phyloP scores from a whole-genome alignment of 2,329 filamentous ascomycete species.

The Diaporthe sp. region DNA sequence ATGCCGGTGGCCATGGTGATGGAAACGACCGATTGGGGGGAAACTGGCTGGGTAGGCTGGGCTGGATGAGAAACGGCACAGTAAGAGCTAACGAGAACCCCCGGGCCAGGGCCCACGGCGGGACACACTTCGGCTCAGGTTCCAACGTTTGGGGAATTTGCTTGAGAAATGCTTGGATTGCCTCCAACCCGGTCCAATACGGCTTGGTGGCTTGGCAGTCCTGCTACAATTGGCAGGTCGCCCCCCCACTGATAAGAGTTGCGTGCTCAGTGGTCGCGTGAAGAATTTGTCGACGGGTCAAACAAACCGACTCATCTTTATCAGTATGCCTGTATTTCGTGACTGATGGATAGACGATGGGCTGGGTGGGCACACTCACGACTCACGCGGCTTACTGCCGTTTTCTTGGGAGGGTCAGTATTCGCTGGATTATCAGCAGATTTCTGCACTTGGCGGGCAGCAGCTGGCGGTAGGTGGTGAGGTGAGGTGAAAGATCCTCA shows the following conservation, averaged over 20 bases:
- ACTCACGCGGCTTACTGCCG: constrained; percentile 5
- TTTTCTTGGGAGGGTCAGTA: background rate
- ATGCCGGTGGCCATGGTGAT: constrained; percentile 9
- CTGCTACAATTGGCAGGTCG: constrained; percentile 35
- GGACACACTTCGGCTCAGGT: background rate
- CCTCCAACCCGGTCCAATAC: background rate
- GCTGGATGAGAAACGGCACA: constrained; percentile 10
- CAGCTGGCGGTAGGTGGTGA: background rate
- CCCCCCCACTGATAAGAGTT: constrained; percentile 33
- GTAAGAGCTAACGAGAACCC: constrained; percentile 8
- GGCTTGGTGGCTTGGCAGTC: constrained; percentile 27
- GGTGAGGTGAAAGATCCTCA: background rate
- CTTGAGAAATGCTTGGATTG: constrained; percentile 3
- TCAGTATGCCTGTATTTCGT: constrained; percentile 25
- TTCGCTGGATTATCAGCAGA: background rate
- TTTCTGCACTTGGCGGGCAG: background rate
- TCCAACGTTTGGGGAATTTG: background rate
- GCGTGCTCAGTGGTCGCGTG: constrained; percentile 27
- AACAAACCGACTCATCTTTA: constrained; percentile 25
- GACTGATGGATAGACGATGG: background rate
- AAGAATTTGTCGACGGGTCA: constrained; percentile 18
- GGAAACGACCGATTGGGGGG: constrained; percentile 4
- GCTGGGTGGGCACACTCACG: background rate
- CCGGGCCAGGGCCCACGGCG: background rate
- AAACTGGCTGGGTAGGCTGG: background rate